Evolutionary conservation across 169 alveolate species (phyloP).

Genomic region (Sarcocystis neurona): DNA sequence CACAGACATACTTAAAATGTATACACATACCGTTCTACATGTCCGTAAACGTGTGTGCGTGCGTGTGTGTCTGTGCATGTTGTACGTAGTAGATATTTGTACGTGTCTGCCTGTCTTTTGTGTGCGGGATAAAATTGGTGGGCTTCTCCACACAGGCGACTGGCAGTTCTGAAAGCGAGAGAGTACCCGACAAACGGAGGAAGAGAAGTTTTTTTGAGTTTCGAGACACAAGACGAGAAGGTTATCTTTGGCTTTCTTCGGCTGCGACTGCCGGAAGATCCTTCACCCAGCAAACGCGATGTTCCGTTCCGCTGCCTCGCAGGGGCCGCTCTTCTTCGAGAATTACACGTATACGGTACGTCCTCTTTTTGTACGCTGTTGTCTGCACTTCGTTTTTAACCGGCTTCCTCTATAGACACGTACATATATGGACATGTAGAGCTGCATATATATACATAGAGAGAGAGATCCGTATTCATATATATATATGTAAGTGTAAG

Average conservation of each 20-base stretch:
- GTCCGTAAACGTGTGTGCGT: too few species aligned
- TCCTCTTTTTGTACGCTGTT: too few species aligned
- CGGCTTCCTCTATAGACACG: too few species aligned
- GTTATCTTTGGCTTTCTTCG: slow-evolving; percentile 88
- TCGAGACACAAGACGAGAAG: slow-evolving; percentile 71
- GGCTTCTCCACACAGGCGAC: background rate
- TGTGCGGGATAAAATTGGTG: background rate
- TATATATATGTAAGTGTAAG: background rate
- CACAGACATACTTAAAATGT: too few species aligned
- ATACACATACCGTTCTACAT: too few species aligned
- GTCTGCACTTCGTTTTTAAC: too few species aligned
- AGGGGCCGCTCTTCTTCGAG: slow-evolving; percentile 88
- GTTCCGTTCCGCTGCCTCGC: slow-evolving; percentile 70
- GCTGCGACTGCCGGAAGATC: slow-evolving; percentile 77
- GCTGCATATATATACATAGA: background rate
- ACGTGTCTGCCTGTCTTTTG: background rate
- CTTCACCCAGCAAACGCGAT: slow-evolving; percentile 66
- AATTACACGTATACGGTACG: slow-evolving; percentile 90
- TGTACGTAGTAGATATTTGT: too few species aligned
- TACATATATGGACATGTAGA: background rate
- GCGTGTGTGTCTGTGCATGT: too few species aligned
- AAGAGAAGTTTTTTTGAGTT: slow-evolving; percentile 65
- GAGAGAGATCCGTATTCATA: background rate
- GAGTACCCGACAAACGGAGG: slow-evolving; percentile 57
- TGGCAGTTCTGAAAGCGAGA: slow-evolving; percentile 53